A percentile compares a stretch with the other conserved stretches of the same genome.
Conservation (phyloP, 305 asterid species). For the Fraxinus paxiana region DNA sequence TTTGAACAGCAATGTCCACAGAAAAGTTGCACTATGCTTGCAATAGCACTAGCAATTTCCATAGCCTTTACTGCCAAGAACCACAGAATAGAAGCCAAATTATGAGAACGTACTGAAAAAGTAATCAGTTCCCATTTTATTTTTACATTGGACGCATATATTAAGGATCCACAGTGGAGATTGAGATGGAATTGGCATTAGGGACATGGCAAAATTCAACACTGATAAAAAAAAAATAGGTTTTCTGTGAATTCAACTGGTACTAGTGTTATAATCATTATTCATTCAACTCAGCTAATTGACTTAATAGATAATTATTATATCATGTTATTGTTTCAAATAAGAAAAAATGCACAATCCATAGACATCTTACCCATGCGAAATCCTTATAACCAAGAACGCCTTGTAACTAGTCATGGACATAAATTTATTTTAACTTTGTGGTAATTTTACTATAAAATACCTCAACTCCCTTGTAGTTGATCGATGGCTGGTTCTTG, state of each 20-base stretch:
- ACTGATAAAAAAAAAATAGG: not conserved
- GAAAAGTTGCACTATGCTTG: slow-evolving; percentile 22
- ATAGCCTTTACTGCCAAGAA: not conserved
- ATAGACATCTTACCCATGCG: not conserved
- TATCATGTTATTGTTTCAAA: not conserved
- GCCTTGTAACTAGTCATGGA: not conserved
- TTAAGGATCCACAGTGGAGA: not conserved
- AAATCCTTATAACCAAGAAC: not conserved
- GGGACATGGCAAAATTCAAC: not conserved
- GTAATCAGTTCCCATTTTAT: not conserved
- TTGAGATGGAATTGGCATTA: not conserved
- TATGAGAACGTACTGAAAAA: not conserved
- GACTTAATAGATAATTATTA: not conserved
- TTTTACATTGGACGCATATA: not conserved
- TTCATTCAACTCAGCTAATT: not conserved
- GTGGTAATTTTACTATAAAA: not conserved
- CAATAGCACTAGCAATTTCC: slow-evolving; percentile 25
- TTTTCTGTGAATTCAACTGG: not conserved
- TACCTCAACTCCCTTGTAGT: not conserved
- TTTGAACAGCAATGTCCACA: slow-evolving; percentile 22
- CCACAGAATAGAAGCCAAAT: not conserved
- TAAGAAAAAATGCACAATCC: not conserved
- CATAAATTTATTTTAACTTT: not conserved
- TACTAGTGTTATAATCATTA: not conserved
- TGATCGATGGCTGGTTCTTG: not conserved